Evolutionary conservation across 2,329 filamentous ascomycete genomes (phyloP), one percentile per base, ranked within the genome.

Genomic region (Eutypa lata): DNA sequence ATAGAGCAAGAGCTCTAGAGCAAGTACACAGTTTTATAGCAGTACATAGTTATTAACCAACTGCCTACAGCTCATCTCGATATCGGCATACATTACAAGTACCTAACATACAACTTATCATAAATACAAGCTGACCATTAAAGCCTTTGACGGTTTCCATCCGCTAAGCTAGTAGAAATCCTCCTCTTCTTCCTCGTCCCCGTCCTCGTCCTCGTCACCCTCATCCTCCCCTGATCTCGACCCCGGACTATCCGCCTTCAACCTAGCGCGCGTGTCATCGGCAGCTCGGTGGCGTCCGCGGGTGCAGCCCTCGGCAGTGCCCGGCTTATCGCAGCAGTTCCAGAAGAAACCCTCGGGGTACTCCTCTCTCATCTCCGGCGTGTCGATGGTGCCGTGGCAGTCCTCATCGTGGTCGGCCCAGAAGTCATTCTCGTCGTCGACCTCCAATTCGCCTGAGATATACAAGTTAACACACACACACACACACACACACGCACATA

Each of bases 311-410:
- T 13, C n/a, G 10, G 35, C 38, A 3, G 47, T 45, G 8, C 54
- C 57, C 6, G 14, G 22, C 21, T 60, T 35, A 1, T 59, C 47
- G 50, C 66, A 70, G 48, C 68, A 70, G 18, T 37, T 26, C 68
- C 66, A 71, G 11, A 51, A 28, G 53, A 68, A 68, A 26, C 62
- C 64, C 10, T 67, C 57, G 0, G 65, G 64, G 33, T 24, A 61
- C 2, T 64, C 55, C 16, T 64, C 48, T 1, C 58, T 56, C 26
- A 54, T 63, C 28, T 61, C 55, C 1, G 55, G 19, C 1, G 57
- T 56, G 49, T 69, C 64, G 7, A 67, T 66, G 1, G 28, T 10
- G 1, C 68, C 68, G 31, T 70, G 64, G 28, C 47, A 56, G 1
- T 50, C 7, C 47, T 66, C 61, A 35, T 69, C 66, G 14, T 63